A percentile compares a stretch with the other conserved stretches of the same genome.
phyloP scores from a whole-genome alignment of 1,284 basidiomycete species.

The Austroboletus niveus region DNA sequence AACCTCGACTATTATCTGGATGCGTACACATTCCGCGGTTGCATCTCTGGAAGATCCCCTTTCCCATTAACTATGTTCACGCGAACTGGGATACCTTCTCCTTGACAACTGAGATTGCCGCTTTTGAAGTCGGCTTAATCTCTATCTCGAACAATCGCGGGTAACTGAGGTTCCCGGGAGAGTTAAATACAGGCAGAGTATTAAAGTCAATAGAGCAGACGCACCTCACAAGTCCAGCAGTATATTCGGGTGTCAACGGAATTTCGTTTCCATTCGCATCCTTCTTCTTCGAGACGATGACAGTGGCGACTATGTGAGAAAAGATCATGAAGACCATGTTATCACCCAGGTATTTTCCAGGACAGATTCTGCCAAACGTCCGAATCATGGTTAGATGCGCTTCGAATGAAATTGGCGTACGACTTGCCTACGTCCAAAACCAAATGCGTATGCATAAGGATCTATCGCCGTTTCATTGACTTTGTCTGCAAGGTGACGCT shows the following conservation, averaged over 20 bases:
- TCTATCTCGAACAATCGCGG: conserved; percentile 6
- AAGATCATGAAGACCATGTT: conserved; percentile 18
- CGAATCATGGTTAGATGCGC: neutral
- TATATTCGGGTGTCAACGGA: conserved; percentile 4
- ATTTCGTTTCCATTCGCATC: conserved; percentile 9
- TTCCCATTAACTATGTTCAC: neutral
- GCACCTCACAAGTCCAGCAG: conserved; percentile 18
- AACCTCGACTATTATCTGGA: too few species aligned
- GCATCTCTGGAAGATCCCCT: too few species aligned
- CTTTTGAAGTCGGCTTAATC: conserved; percentile 11
- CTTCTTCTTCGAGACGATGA: conserved; percentile 14
- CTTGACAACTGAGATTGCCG: conserved; percentile 1
- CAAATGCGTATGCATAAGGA: conserved; percentile 17
- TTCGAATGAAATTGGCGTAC: neutral
- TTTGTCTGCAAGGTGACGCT: conserved; percentile 10
- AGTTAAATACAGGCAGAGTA: too few species aligned
- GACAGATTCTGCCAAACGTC: conserved; percentile 15
- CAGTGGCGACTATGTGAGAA: conserved; percentile 16
- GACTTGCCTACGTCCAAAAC: conserved; percentile 17
- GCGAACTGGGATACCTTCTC: conserved; percentile 1
- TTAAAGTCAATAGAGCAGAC: neutral
- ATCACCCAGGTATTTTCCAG: conserved; percentile 18
- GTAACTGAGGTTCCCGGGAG: conserved; percentile 1
- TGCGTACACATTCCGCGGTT: too few species aligned
- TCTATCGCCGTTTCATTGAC: conserved; percentile 13